Evolutionary conservation across 2,329 filamentous ascomycete genomes (phyloP), one percentile per base, ranked within the genome.

Genomic region (Cercospora berteroae): DNA sequence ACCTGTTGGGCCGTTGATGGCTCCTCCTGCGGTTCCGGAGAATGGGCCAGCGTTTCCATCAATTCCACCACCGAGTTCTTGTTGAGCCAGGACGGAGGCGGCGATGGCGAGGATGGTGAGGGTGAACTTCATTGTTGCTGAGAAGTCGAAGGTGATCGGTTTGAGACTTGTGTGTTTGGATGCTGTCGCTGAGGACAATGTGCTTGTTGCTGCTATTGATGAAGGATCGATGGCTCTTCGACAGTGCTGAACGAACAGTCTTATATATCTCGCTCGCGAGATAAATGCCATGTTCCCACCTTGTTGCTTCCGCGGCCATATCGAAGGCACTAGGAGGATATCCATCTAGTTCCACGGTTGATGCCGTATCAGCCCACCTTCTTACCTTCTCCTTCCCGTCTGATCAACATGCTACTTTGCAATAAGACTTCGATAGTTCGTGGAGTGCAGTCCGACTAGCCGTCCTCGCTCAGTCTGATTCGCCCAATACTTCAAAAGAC

Each of bases 1-100:
- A 29, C 68, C 68, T 52, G 68, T 70, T 23, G 68, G 68, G 13
- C 68, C 68, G 5, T 68, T 68, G 60, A 70, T 64, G 33, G 68
- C 68, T 27, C 68, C 68, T 23, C 68, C 68, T 31, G 62, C 61
- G 8, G 68, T 70, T 1, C 66, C 68, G 8, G 67, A 42, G n/a
- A 58, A 18, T 13, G 52, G 44, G 9, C 68, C 68, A 10, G 48
- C 36, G 8, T 64, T 68, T 13, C 66, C 68, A 33, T 67, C 66
- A 5, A 60, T 10, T 12, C 66, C 68, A 8, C 68, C 68, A 29
- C 65, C 68, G 56, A 70, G 63, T 57, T 68, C 68, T 55, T 65
- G 63, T 60, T 65, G 63, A 20, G 59, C 39, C 18, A 61, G 59
- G 13, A 50, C 59, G n/a, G 59, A 61, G 59, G 59, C 59, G 10